phyloP scores from a whole-genome alignment of 2,329 filamentous ascomycete species.

The Fusarium anguioides region DNA sequence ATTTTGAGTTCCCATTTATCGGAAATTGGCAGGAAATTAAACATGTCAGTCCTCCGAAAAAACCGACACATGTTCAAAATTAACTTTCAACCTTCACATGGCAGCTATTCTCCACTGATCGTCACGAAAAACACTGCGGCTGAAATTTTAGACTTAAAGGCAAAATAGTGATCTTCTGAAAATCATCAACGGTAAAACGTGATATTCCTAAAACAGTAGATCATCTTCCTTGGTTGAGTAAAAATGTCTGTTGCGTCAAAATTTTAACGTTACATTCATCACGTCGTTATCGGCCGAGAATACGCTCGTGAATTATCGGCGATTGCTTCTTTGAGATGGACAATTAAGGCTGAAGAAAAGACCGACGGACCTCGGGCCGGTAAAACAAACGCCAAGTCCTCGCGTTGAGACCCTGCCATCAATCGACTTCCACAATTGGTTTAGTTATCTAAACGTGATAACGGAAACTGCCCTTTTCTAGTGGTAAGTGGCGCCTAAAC shows the following conservation, averaged over 20 bases:
- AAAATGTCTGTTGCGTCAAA: too few relatives aligned
- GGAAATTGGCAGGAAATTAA: constrained; percentile 20
- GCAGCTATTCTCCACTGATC: constrained; percentile 13
- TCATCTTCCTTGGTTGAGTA: too few relatives aligned
- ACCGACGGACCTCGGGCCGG: constrained; percentile 1
- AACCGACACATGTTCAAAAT: not conserved
- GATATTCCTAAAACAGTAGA: not conserved
- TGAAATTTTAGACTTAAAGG: not conserved
- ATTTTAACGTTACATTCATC: too few relatives aligned
- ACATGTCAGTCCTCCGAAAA: not conserved
- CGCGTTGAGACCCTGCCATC: not conserved
- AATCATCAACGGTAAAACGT: accelerated
- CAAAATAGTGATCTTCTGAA: not conserved
- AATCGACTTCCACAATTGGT: constrained; percentile 11
- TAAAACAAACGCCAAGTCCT: constrained; percentile 5
- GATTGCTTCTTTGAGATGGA: not conserved
- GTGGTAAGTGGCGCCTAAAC: not conserved
- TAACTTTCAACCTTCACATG: not conserved
- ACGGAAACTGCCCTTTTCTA: not conserved
- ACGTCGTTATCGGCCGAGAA: not conserved
- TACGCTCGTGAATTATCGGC: not conserved
- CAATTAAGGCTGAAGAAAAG: not conserved
- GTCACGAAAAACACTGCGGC: not conserved
- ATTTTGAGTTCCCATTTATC: not conserved
- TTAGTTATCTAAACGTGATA: constrained; percentile 6